Conservation (phyloP, 2,329 filamentous ascomycete genomes). For the Nakataea oryzae region DNA sequence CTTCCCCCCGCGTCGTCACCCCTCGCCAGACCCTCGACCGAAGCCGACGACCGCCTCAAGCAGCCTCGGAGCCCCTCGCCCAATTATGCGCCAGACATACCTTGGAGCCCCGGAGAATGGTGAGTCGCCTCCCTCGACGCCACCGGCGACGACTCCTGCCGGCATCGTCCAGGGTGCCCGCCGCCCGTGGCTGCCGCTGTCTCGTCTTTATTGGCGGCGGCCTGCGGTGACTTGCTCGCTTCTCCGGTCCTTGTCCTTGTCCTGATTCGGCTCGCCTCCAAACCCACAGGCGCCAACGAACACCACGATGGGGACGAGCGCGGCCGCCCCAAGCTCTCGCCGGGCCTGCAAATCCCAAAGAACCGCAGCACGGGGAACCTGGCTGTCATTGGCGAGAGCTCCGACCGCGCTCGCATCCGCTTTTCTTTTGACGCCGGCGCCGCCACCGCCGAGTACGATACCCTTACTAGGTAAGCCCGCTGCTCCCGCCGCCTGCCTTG, state of each 20-base stretch:
- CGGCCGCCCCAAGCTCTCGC: conserved; percentile 33
- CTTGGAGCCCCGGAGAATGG: conserved; percentile 30
- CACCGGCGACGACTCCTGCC: conserved; percentile 1
- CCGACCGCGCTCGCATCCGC: conserved; percentile 53
- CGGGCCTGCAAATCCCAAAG: conserved; percentile 45
- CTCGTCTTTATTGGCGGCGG: not conserved
- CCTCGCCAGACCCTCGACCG: not conserved
- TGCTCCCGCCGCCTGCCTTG: conserved; percentile 7
- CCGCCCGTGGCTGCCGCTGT: not conserved
- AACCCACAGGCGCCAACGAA: conserved; percentile 26
- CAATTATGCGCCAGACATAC: conserved; percentile 35
- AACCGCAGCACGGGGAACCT: conserved; percentile 58
- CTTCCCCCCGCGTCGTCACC: not conserved
- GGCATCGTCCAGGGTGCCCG: not conserved
- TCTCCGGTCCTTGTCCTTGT: not conserved
- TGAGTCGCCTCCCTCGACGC: conserved; percentile 13
- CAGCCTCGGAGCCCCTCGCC: conserved; percentile 5
- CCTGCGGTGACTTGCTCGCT: conserved; percentile 1
- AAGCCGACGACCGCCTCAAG: not conserved
- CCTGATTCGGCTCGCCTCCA: not conserved
- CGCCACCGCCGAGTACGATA: conserved; percentile 52
- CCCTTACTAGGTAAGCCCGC: conserved; percentile 58
- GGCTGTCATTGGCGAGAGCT: conserved; percentile 32
- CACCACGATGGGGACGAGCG: conserved; percentile 23
- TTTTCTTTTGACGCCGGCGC: conserved; percentile 69